Percentiles rank a stretch among this genome's conserved stretches.
phyloP scores from a whole-genome alignment of 306 rosid genomes.

The Acmispon strigosus region DNA sequence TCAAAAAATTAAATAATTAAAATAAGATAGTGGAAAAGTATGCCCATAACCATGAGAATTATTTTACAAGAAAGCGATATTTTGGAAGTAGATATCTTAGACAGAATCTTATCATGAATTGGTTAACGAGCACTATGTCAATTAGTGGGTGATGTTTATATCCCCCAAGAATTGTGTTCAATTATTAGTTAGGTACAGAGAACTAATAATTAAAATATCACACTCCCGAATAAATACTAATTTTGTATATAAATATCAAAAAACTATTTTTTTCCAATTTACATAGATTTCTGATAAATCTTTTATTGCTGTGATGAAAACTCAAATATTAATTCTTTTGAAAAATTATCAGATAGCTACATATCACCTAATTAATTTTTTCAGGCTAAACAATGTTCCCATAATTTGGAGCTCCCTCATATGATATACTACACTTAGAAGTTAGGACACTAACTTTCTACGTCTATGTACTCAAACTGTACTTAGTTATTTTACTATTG shows the following conservation, averaged over 20 bases:
- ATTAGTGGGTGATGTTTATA: background rate
- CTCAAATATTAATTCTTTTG: background rate
- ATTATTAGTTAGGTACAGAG: constrained; percentile 14
- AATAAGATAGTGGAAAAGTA: background rate
- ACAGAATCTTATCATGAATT: constrained; percentile 7
- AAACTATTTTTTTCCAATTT: background rate
- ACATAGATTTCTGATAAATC: too few species aligned
- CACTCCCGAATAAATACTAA: background rate
- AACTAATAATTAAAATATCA: background rate
- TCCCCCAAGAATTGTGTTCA: background rate
- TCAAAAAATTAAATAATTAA: background rate
- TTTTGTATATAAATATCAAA: background rate
- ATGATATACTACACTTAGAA: background rate
- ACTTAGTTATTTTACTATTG: background rate
- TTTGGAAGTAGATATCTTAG: background rate
- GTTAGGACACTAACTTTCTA: background rate
- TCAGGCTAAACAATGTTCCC: background rate
- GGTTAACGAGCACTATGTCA: background rate
- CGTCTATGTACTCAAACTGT: background rate
- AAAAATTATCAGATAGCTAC: background rate
- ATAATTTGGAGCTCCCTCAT: background rate
- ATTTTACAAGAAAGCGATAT: background rate
- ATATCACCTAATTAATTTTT: constrained; percentile 15
- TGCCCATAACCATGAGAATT: too few species aligned
- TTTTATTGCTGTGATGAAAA: background rate